Conservation (phyloP, 2,329 filamentous ascomycete species). For the Lecanicillium sp. region DNA sequence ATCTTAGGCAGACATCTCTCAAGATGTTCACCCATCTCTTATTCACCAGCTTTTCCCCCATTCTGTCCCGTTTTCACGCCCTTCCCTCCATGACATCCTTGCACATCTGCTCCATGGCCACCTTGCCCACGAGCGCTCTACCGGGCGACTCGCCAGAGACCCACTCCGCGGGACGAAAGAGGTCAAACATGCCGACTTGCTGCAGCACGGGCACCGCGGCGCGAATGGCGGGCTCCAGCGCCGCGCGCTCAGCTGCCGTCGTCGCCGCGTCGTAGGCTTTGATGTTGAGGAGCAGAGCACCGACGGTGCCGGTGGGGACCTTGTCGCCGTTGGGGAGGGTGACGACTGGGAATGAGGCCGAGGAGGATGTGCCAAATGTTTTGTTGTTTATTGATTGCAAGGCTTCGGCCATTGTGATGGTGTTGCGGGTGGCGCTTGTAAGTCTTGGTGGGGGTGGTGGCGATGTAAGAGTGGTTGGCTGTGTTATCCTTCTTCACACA, state of each 20-base stretch:
- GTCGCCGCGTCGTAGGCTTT: conserved; percentile 7
- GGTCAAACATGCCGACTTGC: conserved; percentile 11
- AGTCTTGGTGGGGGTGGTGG: background rate
- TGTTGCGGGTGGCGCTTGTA: background rate
- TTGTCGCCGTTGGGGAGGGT: conserved; percentile 10
- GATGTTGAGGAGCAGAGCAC: conserved; percentile 11
- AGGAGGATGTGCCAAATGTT: conserved; percentile 6
- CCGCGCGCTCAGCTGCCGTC: background rate
- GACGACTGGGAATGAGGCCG: conserved; percentile 9
- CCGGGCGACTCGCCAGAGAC: conserved; percentile 3
- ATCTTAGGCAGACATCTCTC: too few relatives aligned
- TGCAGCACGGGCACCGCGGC: conserved; percentile 10
- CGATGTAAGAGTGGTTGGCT: too few relatives aligned
- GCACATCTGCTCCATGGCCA: conserved; percentile 4
- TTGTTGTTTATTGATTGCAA: conserved; percentile 11
- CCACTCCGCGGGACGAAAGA: conserved; percentile 11
- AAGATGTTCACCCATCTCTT: too few relatives aligned
- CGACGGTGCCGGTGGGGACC: conserved; percentile 11
- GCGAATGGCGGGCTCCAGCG: conserved; percentile 5
- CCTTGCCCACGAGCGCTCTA: conserved; percentile 8
- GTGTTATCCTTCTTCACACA: too few relatives aligned
- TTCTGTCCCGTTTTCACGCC: too few relatives aligned
- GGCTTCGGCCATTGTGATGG: too few relatives aligned
- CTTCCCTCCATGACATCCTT: too few relatives aligned
- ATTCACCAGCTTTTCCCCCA: too few relatives aligned